phyloP scores from a whole-genome alignment of 257 asterid genomes.

The Vinca minor region DNA sequence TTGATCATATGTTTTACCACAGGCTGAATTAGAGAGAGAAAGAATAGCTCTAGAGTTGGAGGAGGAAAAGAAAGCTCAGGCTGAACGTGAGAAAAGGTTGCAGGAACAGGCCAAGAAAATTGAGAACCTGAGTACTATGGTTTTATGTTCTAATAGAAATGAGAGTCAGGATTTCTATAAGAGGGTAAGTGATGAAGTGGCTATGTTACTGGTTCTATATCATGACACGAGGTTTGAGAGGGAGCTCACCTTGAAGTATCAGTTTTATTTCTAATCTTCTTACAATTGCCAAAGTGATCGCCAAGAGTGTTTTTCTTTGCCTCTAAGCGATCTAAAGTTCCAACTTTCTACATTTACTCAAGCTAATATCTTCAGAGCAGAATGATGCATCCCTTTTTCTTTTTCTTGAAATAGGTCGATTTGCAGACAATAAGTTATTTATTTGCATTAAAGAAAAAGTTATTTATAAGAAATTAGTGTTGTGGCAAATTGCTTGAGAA shows the following conservation, averaged over 20 bases:
- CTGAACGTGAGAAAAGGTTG: conserved; percentile 78
- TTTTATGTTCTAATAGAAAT: conserved; percentile 62
- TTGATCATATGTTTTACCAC: conserved; percentile 13
- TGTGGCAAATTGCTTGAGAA: too few relatives aligned
- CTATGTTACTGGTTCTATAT: neutral
- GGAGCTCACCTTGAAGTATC: neutral
- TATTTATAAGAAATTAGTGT: neutral
- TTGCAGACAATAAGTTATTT: neutral
- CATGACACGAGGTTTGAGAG: neutral
- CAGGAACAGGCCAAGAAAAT: conserved; percentile 89
- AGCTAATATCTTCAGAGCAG: neutral
- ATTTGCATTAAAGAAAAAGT: neutral
- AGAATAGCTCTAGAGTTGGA: conserved; percentile 89
- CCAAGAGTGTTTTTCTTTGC: neutral
- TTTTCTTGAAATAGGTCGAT: neutral
- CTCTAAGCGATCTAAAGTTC: neutral
- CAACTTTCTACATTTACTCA: neutral
- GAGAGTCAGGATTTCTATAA: conserved; percentile 47
- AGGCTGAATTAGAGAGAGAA: conserved; percentile 97
- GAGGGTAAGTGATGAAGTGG: conserved; percentile 37
- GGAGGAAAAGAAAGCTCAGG: conserved; percentile 95
- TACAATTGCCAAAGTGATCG: neutral
- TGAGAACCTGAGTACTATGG: conserved; percentile 87
- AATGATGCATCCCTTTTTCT: neutral
- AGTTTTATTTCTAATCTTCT: neutral